Percentiles rank a stretch among this genome's conserved stretches.
phyloP scores from a whole-genome alignment of 2,329 filamentous ascomycete genomes.

The Cladosporium sp. region DNA sequence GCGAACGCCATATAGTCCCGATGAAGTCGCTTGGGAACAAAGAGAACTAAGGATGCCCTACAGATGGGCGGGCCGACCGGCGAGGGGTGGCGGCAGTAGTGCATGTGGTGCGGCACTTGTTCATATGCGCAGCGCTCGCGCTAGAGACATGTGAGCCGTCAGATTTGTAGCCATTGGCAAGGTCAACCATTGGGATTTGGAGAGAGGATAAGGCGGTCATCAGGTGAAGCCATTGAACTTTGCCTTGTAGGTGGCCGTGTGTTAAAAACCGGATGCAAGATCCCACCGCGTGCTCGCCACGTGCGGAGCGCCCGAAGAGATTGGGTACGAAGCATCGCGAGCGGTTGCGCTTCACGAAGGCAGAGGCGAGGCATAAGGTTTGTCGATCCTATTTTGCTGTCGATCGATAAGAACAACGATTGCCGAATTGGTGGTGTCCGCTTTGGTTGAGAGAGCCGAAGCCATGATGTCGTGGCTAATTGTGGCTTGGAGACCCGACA shows the following conservation, averaged over 20 bases:
- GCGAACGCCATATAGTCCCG: not conserved
- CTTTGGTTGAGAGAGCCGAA: not conserved
- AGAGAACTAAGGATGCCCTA: not conserved
- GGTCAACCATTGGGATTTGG: no score
- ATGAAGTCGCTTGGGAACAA: constrained; percentile 2
- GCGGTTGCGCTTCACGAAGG: not conserved
- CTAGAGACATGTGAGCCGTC: constrained; percentile 1
- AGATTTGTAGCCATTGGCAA: not conserved
- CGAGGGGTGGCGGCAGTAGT: not conserved
- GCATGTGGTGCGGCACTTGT: constrained; percentile 9
- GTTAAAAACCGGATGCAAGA: no score
- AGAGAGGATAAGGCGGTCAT: no score
- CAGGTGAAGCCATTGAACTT: no score
- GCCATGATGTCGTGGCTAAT: no score
- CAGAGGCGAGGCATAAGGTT: no score
- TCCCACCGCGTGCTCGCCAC: constrained; percentile 9
- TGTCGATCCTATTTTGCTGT: not conserved
- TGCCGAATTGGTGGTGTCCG: not conserved
- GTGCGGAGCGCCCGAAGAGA: not conserved
- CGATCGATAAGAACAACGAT: not conserved
- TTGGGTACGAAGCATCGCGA: not conserved
- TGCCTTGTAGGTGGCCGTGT: no score
- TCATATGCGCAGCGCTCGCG: constrained; percentile 1
- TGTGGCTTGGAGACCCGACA: not conserved
- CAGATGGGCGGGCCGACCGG: no score